Percentiles rank a stretch among this genome's conserved stretches.
phyloP scores from a whole-genome alignment of 2,329 filamentous ascomycete genomes.

The Microdochium trichocladiopsis region DNA sequence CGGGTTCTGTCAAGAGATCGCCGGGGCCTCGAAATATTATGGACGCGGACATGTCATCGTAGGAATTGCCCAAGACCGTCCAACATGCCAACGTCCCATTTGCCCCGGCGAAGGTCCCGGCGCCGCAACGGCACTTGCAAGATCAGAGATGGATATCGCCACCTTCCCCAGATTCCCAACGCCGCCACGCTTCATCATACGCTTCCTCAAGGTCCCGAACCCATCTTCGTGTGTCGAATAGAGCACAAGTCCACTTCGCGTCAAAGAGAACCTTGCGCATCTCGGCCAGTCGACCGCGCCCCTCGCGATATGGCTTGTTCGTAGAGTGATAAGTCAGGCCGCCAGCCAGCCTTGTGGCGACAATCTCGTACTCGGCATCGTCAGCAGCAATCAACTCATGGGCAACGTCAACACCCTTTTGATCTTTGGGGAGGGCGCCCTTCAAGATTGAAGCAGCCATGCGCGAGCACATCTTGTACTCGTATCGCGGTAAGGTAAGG shows the following conservation, averaged over 20 bases:
- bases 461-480: conserved; percentile 98
- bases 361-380: conserved; percentile 79
- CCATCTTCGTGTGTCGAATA: conserved; percentile 92
- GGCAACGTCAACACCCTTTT: conserved; percentile 60
- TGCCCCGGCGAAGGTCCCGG: background rate
- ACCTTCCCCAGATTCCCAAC: conserved; percentile 80
- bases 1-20: too few species aligned
- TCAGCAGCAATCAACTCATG: conserved; percentile 68
- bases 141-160: conserved; percentile 77
- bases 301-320: conserved; percentile 39
- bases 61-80: background rate
- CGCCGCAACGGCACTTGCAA: background rate
- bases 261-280: conserved; percentile 77
- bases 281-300: conserved; percentile 65
- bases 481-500: conserved; percentile 81
- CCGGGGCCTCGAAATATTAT: too few species aligned
- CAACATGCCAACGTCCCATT: background rate
- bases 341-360: conserved; percentile 61
- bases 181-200: conserved; percentile 81
- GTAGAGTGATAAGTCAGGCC: conserved; percentile 51
- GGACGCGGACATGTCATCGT: too few species aligned
- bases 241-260: conserved; percentile 73
- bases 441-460: conserved; percentile 95
- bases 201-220: conserved; percentile 82
- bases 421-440: conserved; percentile 71